phyloP scores from a whole-genome alignment of 202 grass and related monocot species.

The Carex arenaria region DNA sequence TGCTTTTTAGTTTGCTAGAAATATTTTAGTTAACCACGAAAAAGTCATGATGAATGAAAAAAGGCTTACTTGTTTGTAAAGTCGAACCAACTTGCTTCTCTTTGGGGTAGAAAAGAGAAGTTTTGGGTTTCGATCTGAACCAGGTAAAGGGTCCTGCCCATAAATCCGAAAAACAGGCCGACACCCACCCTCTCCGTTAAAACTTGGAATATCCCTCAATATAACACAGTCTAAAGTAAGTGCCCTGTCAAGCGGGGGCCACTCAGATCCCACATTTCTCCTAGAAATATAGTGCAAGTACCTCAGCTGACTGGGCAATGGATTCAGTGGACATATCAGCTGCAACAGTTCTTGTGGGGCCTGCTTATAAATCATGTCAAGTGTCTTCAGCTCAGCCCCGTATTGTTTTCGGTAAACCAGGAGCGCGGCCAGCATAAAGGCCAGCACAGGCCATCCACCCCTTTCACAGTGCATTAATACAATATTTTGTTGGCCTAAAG shows the following conservation, averaged over 20 bases:
- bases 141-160: slow-evolving; percentile 78
- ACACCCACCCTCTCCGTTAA: slow-evolving; percentile 66
- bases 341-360: slow-evolving; percentile 80
- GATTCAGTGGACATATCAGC: slow-evolving; percentile 72
- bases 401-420: slow-evolving; percentile 91
- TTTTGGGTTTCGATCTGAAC: slow-evolving; percentile 47
- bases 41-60: background rate
- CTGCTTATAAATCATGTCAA: slow-evolving; percentile 98
- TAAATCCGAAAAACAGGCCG: slow-evolving; percentile 92
- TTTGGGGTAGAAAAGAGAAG: slow-evolving; percentile 81
- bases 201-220: slow-evolving; percentile 64
- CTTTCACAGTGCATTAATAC: slow-evolving; percentile 90
- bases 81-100: slow-evolving; percentile 66
- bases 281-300: slow-evolving; percentile 90
- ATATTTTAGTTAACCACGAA: background rate
- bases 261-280: slow-evolving; percentile 76
- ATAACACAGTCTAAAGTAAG: slow-evolving; percentile 96
- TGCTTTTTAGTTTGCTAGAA: background rate
- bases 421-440: slow-evolving; percentile 88
- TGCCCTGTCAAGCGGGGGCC: slow-evolving; percentile 77
- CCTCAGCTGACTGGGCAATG: slow-evolving; percentile 88
- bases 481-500: slow-evolving; percentile 75
- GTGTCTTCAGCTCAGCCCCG: slow-evolving; percentile 66
- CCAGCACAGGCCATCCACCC: slow-evolving; percentile 87
- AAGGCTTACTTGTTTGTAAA: slow-evolving; percentile 76